Conservation (phyloP, 805 yeast genomes). For the Clavispora phyllophila region DNA sequence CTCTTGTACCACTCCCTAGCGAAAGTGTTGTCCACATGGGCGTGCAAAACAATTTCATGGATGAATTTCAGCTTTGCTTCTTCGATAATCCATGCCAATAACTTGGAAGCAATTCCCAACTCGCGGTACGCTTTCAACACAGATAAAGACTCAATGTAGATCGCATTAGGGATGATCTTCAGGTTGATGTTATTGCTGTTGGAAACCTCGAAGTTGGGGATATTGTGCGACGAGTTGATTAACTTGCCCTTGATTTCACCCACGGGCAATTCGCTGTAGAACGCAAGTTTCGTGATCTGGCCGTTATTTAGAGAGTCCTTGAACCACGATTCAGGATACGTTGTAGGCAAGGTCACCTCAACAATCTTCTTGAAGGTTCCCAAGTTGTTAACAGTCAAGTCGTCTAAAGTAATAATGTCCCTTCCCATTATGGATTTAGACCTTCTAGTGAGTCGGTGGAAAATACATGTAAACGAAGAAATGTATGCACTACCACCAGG, state of each 20-base stretch:
- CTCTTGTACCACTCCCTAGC: slow-evolving; percentile 48
- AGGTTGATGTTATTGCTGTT: slow-evolving; percentile 17
- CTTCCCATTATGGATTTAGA: slow-evolving; percentile 26
- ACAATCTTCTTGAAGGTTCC: slow-evolving; percentile 57
- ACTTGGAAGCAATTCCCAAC: slow-evolving; percentile 55
- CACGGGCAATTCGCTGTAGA: slow-evolving; percentile 72
- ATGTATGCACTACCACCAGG: neutral
- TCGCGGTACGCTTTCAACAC: slow-evolving; percentile 62
- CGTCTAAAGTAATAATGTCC: slow-evolving; percentile 48
- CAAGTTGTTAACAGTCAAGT: slow-evolving; percentile 54
- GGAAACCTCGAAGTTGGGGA: slow-evolving; percentile 23
- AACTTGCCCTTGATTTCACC: slow-evolving; percentile 64
- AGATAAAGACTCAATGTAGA: slow-evolving; percentile 63
- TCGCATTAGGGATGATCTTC: slow-evolving; percentile 41
- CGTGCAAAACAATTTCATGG: slow-evolving; percentile 51
- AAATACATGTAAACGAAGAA: neutral
- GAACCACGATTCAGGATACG: slow-evolving; percentile 51
- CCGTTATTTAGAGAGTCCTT: slow-evolving; percentile 41
- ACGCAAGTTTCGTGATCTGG: slow-evolving; percentile 56
- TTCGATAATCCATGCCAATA: slow-evolving; percentile 53
- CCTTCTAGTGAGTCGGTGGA: neutral
- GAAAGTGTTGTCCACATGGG: slow-evolving; percentile 38
- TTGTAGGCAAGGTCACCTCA: slow-evolving; percentile 44
- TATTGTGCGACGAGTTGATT: slow-evolving; percentile 39
- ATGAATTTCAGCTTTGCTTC: slow-evolving; percentile 51